Percentiles rank a stretch among this genome's conserved stretches.
These are phyloP conservation scores for Pisolithus albus DNA, from an alignment of 768 basidiomycete species.

Conservation along the genomic window DNA sequence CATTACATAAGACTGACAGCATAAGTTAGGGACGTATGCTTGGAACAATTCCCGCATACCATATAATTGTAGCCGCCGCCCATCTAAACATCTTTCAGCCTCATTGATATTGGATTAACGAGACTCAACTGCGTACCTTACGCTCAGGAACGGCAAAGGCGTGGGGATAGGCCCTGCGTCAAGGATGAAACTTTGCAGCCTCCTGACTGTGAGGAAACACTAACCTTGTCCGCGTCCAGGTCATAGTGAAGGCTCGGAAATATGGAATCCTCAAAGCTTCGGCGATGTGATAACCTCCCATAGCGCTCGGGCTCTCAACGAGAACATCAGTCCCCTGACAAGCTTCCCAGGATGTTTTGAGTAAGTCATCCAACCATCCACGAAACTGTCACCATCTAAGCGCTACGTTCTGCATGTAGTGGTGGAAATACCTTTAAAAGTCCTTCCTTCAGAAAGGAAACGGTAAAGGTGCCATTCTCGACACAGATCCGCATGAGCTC, in stretches of 20 bases:
- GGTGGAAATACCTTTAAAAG: slow-evolving; percentile 60
- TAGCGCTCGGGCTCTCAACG: slow-evolving; percentile 92
- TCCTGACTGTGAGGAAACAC: neutral
- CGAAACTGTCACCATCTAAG: slow-evolving; percentile 59
- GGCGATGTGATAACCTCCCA: slow-evolving; percentile 96
- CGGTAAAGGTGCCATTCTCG: slow-evolving; percentile 96
- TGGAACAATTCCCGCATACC: slow-evolving; percentile 40
- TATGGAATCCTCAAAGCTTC: slow-evolving; percentile 92
- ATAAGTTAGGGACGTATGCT: slow-evolving; percentile 1
- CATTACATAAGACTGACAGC: slow-evolving; percentile 78
- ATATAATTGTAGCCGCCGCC: slow-evolving; percentile 98
- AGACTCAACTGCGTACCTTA: slow-evolving; percentile 48
- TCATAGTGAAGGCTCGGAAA: slow-evolving; percentile 96
- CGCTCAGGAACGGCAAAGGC: slow-evolving; percentile 96
- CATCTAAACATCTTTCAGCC: slow-evolving; percentile 49
- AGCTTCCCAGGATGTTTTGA: slow-evolving; percentile 93
- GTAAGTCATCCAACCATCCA: slow-evolving; percentile 94
- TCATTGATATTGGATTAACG: neutral
- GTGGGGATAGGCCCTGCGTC: slow-evolving; percentile 81
- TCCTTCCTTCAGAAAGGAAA: slow-evolving; percentile 89
- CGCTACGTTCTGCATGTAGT: slow-evolving; percentile 1
- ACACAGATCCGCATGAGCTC: slow-evolving; percentile 97
- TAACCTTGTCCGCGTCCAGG: slow-evolving; percentile 88
- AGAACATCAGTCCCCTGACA: slow-evolving; percentile 93
- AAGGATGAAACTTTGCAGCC: neutral